phyloP scores from a whole-genome alignment of 2,329 filamentous ascomycete species.

The Pseudocercospora macadamiae region DNA sequence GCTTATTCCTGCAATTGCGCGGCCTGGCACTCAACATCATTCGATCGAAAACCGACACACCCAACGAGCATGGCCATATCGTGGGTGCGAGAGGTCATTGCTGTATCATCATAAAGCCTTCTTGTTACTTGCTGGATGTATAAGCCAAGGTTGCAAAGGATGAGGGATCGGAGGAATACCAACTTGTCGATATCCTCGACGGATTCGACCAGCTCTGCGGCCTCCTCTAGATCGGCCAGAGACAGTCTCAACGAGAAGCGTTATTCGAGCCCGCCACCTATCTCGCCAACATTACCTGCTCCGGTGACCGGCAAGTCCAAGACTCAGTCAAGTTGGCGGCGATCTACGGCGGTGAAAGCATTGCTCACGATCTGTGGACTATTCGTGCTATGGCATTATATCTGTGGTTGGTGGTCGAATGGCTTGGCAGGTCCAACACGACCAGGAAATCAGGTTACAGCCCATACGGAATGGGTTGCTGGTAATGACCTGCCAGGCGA shows the following conservation, averaged over 20 bases:
- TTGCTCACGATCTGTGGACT: slow-evolving; percentile 22
- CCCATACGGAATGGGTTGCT: slow-evolving; percentile 65
- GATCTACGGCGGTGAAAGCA: slow-evolving; percentile 16
- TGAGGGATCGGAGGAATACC: slow-evolving; percentile 53
- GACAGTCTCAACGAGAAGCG: slow-evolving; percentile 62
- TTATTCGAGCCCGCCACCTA: slow-evolving; percentile 25
- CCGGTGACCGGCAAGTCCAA: slow-evolving; percentile 29
- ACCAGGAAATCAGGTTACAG: slow-evolving; percentile 38
- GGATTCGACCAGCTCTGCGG: slow-evolving; percentile 71
- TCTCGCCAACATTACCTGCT: slow-evolving; percentile 28
- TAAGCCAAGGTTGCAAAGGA: slow-evolving; percentile 25
- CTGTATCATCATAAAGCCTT: not conserved
- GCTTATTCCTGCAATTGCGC: not conserved
- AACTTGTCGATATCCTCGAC: slow-evolving; percentile 53
- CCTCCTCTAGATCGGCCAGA: slow-evolving; percentile 70
- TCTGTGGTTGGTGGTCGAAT: slow-evolving; percentile 21
- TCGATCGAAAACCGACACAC: too few relatives aligned
- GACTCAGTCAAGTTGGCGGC: slow-evolving; percentile 15
- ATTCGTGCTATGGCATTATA: slow-evolving; percentile 23
- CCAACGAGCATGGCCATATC: not conserved
- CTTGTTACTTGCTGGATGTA: not conserved
- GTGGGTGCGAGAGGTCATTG: not conserved
- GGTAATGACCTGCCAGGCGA: slow-evolving; percentile 69
- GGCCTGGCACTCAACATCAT: not conserved
- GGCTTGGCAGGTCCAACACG: slow-evolving; percentile 31